Evolutionary conservation across 1,284 basidiomycete species (phyloP).

Genomic region (Rhodotorula sp.): DNA sequence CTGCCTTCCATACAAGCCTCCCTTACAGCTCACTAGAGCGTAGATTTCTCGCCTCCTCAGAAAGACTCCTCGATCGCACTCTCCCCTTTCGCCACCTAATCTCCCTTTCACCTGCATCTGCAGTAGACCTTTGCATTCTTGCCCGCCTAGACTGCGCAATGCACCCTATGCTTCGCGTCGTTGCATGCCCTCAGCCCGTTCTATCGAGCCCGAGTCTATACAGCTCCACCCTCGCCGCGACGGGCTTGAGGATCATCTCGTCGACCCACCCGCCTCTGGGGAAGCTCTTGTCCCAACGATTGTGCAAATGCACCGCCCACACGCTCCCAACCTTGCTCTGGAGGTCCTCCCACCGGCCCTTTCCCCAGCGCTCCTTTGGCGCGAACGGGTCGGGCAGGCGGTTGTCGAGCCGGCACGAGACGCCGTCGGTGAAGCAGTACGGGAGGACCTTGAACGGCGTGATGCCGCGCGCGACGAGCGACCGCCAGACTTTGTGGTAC

Average conservation of each 20-base stretch:
- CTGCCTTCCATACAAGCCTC: background rate
- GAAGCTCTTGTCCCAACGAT: slow-evolving; percentile 85
- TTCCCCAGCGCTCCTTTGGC: slow-evolving; percentile 61
- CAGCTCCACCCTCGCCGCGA: slow-evolving; percentile 4
- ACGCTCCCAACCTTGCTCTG: slow-evolving; percentile 68
- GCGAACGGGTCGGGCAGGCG: slow-evolving; percentile 84
- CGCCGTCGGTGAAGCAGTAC: slow-evolving; percentile 86
- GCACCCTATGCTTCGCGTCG: background rate
- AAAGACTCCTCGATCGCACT: background rate
- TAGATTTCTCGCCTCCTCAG: background rate
- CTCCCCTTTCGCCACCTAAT: background rate
- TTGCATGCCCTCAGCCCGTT: background rate
- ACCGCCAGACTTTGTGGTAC: slow-evolving; percentile 82
- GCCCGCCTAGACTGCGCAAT: background rate
- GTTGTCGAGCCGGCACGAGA: slow-evolving; percentile 85
- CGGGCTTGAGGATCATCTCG: slow-evolving; percentile 34
- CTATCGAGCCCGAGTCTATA: background rate
- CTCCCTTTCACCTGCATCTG: background rate
- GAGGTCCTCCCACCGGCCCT: slow-evolving; percentile 62
- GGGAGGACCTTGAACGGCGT: slow-evolving; percentile 86
- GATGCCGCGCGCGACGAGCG: slow-evolving; percentile 69
- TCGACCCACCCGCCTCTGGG: slow-evolving; percentile 68
- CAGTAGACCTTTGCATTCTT: background rate
- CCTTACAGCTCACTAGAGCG: background rate
- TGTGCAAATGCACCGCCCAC: slow-evolving; percentile 86